These are phyloP conservation scores for Talaromyces pinophilus DNA, from an alignment of 2,329 filamentous ascomycete species.

Conservation along the genomic window DNA sequence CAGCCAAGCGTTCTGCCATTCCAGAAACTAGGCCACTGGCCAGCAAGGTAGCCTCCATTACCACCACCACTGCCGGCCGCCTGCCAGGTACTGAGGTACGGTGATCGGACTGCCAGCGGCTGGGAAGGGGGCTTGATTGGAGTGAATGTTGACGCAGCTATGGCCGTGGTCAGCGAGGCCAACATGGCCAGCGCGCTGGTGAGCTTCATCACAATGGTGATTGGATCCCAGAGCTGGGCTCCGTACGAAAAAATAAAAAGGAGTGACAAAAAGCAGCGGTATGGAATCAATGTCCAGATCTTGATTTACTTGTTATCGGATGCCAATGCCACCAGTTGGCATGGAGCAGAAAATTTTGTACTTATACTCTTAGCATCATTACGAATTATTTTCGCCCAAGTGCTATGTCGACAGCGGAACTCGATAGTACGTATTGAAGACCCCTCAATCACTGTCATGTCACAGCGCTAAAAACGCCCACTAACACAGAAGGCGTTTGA, in stretches of 20 bases:
- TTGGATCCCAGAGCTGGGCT: not conserved
- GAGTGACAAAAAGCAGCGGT: not conserved
- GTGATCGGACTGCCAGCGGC: slow-evolving; percentile 71
- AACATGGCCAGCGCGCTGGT: slow-evolving; percentile 8
- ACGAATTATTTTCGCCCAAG: not conserved
- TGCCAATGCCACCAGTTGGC: not conserved
- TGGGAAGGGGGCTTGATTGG: slow-evolving; percentile 68
- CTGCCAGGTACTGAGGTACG: slow-evolving; percentile 73
- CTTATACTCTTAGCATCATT: not conserved
- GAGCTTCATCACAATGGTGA: slow-evolving; percentile 3
- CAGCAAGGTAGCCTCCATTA: slow-evolving; percentile 67
- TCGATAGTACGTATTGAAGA: not conserved
- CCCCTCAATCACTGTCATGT: not conserved
- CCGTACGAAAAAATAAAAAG: not conserved
- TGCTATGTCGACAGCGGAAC: not conserved
- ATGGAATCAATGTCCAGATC: not conserved
- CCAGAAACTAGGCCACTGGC: slow-evolving; percentile 70
- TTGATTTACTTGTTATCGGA: not conserved
- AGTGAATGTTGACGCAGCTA: slow-evolving; percentile 56
- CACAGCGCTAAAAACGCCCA: slow-evolving; percentile 8
- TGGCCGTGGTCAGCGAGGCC: not conserved
- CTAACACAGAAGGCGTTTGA: not conserved
- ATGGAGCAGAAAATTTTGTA: not conserved
- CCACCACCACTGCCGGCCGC: slow-evolving; percentile 61
- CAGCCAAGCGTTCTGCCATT: slow-evolving; percentile 62